Base-by-base conservation (phyloP, 2,329 filamentous ascomycete species). In the Phoma sp. region DNA sequence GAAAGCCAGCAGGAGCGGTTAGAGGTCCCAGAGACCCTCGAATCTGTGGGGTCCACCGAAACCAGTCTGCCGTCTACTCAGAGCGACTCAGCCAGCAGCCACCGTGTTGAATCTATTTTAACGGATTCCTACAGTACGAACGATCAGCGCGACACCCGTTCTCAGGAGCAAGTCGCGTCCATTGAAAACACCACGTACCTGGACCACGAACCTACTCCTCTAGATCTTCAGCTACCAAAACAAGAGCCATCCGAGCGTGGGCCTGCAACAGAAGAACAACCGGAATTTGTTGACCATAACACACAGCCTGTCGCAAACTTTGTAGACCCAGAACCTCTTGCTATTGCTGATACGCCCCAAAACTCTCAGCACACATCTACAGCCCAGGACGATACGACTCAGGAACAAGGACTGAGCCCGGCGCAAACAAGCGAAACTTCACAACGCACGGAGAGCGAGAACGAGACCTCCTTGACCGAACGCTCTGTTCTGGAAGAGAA, bases 401-500 rank as follows among this genome's bases (percentile, higher is more conserved):
- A 39, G 14, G 18, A 32, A 17, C 23, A 33, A 10, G 42, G 23
- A n/a, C 17, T 5, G 1, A 20, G 15, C n/a, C 20, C 10, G 11
- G n/a, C 28, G 17, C 26, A 25, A 12, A 15, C 12, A 5, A 7
- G 2, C n/a, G 21, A 40, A 6, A 9, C 12, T 12, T 2, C 15
- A 5, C 40, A 46, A 11, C 36, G 20, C 17, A 28, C 15, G 14
- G 26, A 54, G 12, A 7, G 36, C 12, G 33, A 23, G 6, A 12
- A 7, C 11, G 33, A 33, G 15, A 2, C 15, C 17, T 40, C n/a
- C 4, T 26, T 53, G 33, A 53, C 26, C 26, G 58, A 65, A n/a
- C 47, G 49, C 32, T 54, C 52, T 36, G 39, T 34, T 20, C 23
- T 23, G 12, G 55, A 53, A 47, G 43, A 63, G 10, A 50, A 48